Conservation (phyloP, 352 stramenopile genomes). For the Proteromonas lacertae region DNA sequence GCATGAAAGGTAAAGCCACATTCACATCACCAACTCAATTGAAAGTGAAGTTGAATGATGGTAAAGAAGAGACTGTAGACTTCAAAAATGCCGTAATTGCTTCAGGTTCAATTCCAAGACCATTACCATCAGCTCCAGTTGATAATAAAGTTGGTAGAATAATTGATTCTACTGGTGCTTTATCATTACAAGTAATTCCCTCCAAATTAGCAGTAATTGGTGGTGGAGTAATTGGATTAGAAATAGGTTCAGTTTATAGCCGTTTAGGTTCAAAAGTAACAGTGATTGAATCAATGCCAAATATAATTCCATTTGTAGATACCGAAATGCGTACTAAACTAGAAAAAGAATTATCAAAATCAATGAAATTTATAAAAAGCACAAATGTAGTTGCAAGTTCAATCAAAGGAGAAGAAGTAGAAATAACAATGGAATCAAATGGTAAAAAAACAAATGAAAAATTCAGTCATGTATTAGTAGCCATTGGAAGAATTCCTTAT, state of each 20-base stretch:
- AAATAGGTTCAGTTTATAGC: constrained; percentile 34
- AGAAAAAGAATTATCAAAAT: constrained; percentile 14
- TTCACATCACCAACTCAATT: constrained; percentile 17
- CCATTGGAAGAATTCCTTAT: too few relatives aligned
- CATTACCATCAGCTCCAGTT: constrained; percentile 18
- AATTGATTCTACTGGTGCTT: constrained; percentile 22
- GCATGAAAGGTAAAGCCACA: constrained; percentile 12
- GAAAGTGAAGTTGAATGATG: constrained; percentile 15
- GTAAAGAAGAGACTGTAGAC: constrained; percentile 12
- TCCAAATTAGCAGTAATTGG: constrained; percentile 25
- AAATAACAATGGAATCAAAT: too few relatives aligned
- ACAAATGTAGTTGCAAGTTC: too few relatives aligned
- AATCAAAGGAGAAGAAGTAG: too few relatives aligned
- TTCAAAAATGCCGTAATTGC: constrained; percentile 33
- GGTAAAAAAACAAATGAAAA: too few relatives aligned
- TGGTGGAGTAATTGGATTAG: constrained; percentile 27
- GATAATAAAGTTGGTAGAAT: constrained; percentile 1
- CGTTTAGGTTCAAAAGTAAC: constrained; percentile 29
- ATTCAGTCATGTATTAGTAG: too few relatives aligned
- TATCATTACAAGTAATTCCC: constrained; percentile 28
- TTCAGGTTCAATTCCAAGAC: constrained; percentile 20
- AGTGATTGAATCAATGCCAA: constrained; percentile 18
- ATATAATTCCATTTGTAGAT: constrained; percentile 21
- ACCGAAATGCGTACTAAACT: constrained; percentile 20
- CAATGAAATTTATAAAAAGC: too few relatives aligned